Percentiles rank a stretch among this genome's conserved stretches.
These are phyloP conservation scores for Oryza rufipogon DNA, from an alignment of 176 grass and related monocot genomes.

Conservation along the genomic window DNA sequence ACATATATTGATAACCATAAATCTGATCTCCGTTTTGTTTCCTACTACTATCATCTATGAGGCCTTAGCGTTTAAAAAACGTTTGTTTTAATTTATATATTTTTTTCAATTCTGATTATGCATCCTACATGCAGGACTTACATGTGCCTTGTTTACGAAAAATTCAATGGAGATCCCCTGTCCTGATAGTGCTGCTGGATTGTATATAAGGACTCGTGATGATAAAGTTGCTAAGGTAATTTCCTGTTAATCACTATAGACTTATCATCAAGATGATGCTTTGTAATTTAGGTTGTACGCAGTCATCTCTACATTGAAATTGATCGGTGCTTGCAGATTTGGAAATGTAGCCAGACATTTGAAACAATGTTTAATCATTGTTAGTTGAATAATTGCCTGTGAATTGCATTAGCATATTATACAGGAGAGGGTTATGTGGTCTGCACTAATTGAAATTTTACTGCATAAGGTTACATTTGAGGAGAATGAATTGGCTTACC, in stretches of 20 bases:
- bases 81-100: too few species aligned
- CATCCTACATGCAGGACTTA: constrained; percentile 63
- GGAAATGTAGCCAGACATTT: neutral
- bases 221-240: constrained; percentile 68
- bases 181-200: constrained; percentile 87
- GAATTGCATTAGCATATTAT: neutral
- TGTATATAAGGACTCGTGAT: constrained; percentile 85
- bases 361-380: neutral
- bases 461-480: constrained; percentile 69
- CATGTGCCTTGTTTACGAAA: constrained; percentile 87
- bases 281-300: neutral
- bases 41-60: neutral
- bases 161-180: constrained; percentile 68
- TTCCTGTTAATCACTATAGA: constrained; percentile 1
- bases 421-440: neutral
- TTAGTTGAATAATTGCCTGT: constrained; percentile 3
- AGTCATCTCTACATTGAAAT: neutral
- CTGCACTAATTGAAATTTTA: neutral
- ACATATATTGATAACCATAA: neutral
- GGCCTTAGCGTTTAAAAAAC: too few species aligned
- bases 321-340: neutral
- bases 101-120: neutral
- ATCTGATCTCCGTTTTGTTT: neutral
- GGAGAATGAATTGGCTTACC: constrained; percentile 90
- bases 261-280: neutral